These are phyloP conservation scores for Coniochaeta sp. DNA, from an alignment of 2,329 filamentous ascomycete genomes.

Conservation along the genomic window DNA sequence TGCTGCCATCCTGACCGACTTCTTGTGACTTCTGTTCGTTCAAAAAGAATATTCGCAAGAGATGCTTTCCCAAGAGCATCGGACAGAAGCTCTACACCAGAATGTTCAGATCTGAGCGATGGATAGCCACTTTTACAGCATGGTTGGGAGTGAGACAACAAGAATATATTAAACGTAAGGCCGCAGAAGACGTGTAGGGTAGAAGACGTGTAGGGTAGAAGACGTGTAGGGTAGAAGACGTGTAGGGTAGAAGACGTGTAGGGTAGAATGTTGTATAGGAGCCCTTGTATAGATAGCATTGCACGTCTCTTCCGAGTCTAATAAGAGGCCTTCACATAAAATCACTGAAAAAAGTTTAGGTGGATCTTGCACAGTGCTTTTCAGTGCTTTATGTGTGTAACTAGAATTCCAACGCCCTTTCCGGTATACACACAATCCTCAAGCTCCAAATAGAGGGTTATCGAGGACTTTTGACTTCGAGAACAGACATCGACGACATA, in stretches of 20 bases:
- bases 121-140: no score
- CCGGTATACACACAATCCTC: background rate
- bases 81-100: background rate
- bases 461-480: no score
- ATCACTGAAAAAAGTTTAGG: background rate
- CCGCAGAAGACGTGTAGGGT: no score
- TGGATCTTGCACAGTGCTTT: slow-evolving; percentile 1
- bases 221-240: no score
- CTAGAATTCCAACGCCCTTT: background rate
- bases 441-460: background rate
- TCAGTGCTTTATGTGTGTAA: background rate
- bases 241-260: no score
- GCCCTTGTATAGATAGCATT: background rate
- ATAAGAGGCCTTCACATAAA: background rate
- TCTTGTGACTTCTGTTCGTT: background rate
- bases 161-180: no score
- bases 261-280: no score
- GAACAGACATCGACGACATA: no score
- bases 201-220: no score
- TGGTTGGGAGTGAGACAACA: no score
- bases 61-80: background rate
- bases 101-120: background rate
- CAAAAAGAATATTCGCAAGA: background rate
- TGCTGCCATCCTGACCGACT: background rate
- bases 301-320: background rate